Base-by-base conservation (phyloP, 1,139 yeast genomes). In the Schizosaccharomyces versatilis region DNA sequence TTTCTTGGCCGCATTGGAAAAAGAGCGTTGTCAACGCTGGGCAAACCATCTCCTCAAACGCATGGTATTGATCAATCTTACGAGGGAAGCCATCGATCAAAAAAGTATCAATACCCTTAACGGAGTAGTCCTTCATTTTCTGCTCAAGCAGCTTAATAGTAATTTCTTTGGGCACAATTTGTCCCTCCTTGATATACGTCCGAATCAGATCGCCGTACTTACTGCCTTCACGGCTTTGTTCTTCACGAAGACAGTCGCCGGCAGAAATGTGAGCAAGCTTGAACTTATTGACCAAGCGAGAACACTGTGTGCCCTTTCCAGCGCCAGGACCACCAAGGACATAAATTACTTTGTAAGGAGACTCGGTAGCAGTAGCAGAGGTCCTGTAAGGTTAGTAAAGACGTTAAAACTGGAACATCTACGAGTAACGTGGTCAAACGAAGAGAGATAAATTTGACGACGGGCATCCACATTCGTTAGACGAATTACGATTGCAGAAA, bases 281-380 rank as follows among this genome's bases (percentile, higher is more conserved):
- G 65, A 77, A 82, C 63, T 86, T 84, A 19, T 74, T 69, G 51
- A 90, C 96, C 57, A 90, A 73, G 63, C 77, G 82, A 48, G 80
- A 83, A 71, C 96, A 85, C 69, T 90, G 98, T 1, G 98, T 90
- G 57, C 98, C 98, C 66, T 90, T 90, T 47, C 98, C 98, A 15
- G 95, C 81, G 14, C 98, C 64, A 44, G 76, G 76, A 6, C 77
- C 85, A 40, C 94, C 94, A 44, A 90, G 76, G 7, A 90, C 95
- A 66, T 84, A 90, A 38, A 90, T 75, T 7, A 90, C 95, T 39
- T 84, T 77, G n/a, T 44, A 44, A 14, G 32, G 32, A 24, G 32
- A 24, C 32, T 24, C 32, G 32, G 32, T 24, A 24, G 32, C 32
- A 24, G 32, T 24, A 24, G 32, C 32, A 24, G 32, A 24, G 32